Evolutionary conservation across 2,329 filamentous ascomycete species (phyloP), one percentile per base, ranked within the genome.

Genomic region (Pyrenochaeta sp.): DNA sequence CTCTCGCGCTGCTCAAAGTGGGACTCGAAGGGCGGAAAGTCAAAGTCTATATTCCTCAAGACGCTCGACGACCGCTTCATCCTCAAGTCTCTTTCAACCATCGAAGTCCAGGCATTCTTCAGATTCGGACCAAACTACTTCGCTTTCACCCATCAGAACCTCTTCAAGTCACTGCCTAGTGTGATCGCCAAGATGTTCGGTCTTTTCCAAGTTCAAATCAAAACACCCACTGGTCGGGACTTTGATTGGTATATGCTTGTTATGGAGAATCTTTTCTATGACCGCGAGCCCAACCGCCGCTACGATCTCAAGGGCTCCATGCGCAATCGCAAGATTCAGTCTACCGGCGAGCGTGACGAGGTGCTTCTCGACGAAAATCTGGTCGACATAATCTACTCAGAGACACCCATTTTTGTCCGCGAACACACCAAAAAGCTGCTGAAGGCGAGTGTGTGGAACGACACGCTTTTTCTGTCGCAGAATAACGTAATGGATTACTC

Each of bases 401-500:
- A 99, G 73, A 96, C 91, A 1, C 96, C 95, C 0, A 83, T 99
- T 14, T 99, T 99, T 74, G 90, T 94, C 9, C 87, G 96, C 41
- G 95, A 99, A 75, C 94, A 99, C 77, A 94, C 92, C 20, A 97
- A 97, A 80, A 97, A 96, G 73, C 83, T 98, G 11, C 85, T 99
- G 29, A 87, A 92, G 58, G 90, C 91, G 46, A 95, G 91, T 9
- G 93, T 99, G 2, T 98, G 92, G 88, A 99, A 99, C 72, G 96
- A 99, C 73, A 99, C 96, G 1, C 82, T 99, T 23, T 99, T 98
- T 79, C 79, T 99, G 46, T 92, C 91, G 42, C 87, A 92, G 33
- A 94, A 98, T 71, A 95, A 98, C 67, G 95, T 99, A 49, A 99
- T 99, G 95, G 95, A 99, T 77, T 99, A 99, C 78, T 95, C 90